phyloP scores from a whole-genome alignment of 129 eudicot genomes.

The Flaveria bidentis region DNA sequence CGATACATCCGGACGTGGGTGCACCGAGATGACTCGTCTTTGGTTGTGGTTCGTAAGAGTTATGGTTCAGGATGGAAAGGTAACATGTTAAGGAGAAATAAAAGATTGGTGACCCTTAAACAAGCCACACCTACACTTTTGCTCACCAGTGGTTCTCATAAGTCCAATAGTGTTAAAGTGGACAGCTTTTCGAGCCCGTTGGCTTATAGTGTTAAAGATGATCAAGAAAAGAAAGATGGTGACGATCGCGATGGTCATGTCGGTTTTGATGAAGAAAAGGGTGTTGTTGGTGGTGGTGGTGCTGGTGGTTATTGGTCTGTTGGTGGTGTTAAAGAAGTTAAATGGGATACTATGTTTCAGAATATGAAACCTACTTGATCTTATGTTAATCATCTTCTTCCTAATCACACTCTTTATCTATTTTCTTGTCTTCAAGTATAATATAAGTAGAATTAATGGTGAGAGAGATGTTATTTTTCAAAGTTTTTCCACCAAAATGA shows the following conservation, averaged over 20 bases:
- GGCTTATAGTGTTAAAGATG: conserved; percentile 40
- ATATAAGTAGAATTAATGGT: conserved; percentile 43
- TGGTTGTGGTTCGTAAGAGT: conserved; percentile 54
- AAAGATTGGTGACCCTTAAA: conserved; percentile 40
- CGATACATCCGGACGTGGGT: conserved; percentile 49
- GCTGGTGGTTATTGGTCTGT: conserved; percentile 43
- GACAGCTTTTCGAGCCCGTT: conserved; percentile 58
- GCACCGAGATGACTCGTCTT: conserved; percentile 55
- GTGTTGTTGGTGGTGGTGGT: conserved; percentile 30
- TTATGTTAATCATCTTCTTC: conserved; percentile 4
- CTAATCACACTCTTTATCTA: too few relatives aligned
- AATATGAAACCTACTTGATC: conserved; percentile 77
- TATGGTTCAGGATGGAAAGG: conserved; percentile 57
- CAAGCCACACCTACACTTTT: conserved; percentile 56
- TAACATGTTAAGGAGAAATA: conserved; percentile 57
- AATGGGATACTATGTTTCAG: conserved; percentile 94
- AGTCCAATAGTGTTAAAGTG: conserved; percentile 47
- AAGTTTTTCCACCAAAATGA: conserved; percentile 50
- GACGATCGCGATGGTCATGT: conserved; percentile 39
- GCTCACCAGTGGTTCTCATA: conserved; percentile 61
- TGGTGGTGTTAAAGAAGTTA: conserved; percentile 67
- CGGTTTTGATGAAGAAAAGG: conserved; percentile 41
- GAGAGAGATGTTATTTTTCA: conserved; percentile 51
- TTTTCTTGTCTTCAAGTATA: conserved; percentile 16
- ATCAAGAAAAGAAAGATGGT: conserved; percentile 29